Conservation (phyloP, 1,284 basidiomycete species). For the Polyporus tsugae region DNA sequence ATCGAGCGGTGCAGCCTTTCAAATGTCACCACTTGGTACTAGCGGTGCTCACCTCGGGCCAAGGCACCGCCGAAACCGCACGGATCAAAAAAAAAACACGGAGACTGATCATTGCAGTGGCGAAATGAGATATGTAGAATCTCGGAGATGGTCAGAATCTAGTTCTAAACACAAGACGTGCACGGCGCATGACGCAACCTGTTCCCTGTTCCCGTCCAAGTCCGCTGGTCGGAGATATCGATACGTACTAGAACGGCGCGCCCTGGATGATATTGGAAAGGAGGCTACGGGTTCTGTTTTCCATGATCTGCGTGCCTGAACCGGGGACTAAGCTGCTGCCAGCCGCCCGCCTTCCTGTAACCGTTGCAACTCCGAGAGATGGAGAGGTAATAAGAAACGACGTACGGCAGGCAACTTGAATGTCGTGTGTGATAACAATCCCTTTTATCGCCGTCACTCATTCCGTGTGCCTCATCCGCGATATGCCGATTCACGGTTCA, state of each 20-base stretch:
- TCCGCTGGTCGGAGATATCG: not conserved
- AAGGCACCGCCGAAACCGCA: not conserved
- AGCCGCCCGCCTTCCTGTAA: not conserved
- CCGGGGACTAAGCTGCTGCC: not conserved
- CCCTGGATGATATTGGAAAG: not conserved
- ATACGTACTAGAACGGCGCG: not conserved
- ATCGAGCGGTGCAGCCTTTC: not conserved
- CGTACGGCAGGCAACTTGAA: not conserved
- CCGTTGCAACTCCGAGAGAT: conserved; percentile 1
- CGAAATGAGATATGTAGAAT: not conserved
- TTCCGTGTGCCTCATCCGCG: not conserved
- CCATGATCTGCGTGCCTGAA: not conserved
- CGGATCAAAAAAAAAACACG: not conserved
- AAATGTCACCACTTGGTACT: not conserved
- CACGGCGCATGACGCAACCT: not conserved
- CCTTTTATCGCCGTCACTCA: not conserved
- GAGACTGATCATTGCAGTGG: conserved; percentile 4
- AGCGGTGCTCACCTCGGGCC: not conserved
- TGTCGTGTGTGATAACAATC: not conserved
- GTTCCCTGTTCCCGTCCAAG: not conserved
- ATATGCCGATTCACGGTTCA: conserved; percentile 11
- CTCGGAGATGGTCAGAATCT: not conserved
- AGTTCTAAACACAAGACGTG: not conserved
- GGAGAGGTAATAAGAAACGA: not conserved
- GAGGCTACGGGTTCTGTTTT: not conserved